Conservation (phyloP, 208 protist genomes). For the Leishmania tropica region DNA sequence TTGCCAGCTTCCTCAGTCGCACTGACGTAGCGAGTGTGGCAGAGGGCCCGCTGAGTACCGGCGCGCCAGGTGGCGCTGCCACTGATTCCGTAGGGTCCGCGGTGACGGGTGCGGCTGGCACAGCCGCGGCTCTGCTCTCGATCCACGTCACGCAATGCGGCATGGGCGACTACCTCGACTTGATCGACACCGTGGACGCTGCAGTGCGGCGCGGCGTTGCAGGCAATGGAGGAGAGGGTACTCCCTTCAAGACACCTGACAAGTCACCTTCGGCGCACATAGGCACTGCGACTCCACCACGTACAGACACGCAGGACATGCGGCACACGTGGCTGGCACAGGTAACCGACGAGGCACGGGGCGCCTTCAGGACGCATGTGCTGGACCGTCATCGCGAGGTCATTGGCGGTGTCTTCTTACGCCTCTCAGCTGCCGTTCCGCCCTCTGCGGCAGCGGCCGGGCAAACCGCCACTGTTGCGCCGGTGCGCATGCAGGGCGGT, state of each 20-base stretch:
- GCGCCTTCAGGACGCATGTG: conserved; percentile 57
- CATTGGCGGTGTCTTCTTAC: conserved; percentile 43
- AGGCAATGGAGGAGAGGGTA: neutral
- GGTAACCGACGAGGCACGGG: conserved; percentile 49
- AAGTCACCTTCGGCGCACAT: neutral
- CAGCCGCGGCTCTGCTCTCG: conserved; percentile 16
- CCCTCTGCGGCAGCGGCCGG: conserved; percentile 24
- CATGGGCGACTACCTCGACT: conserved; percentile 43
- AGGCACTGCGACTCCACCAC: neutral
- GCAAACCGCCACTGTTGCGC: conserved; percentile 25
- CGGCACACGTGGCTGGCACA: conserved; percentile 52
- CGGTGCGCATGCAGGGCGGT: conserved; percentile 24
- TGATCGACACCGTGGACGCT: conserved; percentile 33
- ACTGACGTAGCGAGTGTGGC: conserved; percentile 16
- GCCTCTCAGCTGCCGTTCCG: conserved; percentile 44
- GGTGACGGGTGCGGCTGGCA: neutral
- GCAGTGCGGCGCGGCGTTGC: conserved; percentile 8
- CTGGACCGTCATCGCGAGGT: conserved; percentile 72
- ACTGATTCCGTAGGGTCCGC: conserved; percentile 6
- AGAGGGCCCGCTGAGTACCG: conserved; percentile 17
- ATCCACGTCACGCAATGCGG: conserved; percentile 38
- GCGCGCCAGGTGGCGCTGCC: conserved; percentile 9
- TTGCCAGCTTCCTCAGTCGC: conserved; percentile 54
- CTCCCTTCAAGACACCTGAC: neutral
- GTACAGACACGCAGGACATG: conserved; percentile 30